Evolutionary conservation across 1,139 yeast species (phyloP), one percentile per base, ranked within the genome.

Genomic region (Saccharomyces uvarum): DNA sequence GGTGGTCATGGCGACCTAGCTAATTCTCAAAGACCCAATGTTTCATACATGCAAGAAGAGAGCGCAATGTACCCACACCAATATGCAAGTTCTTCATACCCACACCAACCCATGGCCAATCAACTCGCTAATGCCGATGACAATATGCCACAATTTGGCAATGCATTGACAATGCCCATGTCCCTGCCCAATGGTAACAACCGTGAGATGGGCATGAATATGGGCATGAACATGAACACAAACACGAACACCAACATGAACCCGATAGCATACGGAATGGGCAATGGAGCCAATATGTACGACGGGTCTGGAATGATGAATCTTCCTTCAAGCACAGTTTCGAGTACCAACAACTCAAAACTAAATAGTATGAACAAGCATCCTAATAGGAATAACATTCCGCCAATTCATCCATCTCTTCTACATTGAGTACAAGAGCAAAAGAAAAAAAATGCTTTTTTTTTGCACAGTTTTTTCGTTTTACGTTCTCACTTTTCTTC

Each of bases 331-430:
- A 38, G 11, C 19, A 16, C 26, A 28, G 16, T 8, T 44, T n/a
- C 46, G 33, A 53, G 50, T 38, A 8, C 31, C 54, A 53, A 52
- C 46, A 58, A 51, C 51, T 53, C 49, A 48, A 51, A 47, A 38
- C 49, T 46, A 13, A 51, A 51, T 2, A 54, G 38, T 47, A 47
- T 42, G 29, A 50, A 49, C 19, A 53, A 51, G 33, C 55, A 56
- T 44, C 47, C 55, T 16, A 57, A 52, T 19, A 38, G 24, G 44
- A 38, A 38, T 38, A 58, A 54, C 47, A 54, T 58, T 14, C 60
- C 62, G 32, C 59, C 63, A 14, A 58, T 60, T 26, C 62, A 58
- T 51, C 62, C 63, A 14, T 58, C 63, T 21, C 51, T 60, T 41
- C 54, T 60, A 42, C 60, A 57, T 28, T 58, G 55, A 47, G 42